Conservation (phyloP, 352 stramenopile genomes). For the Thalassiosira livingstoniorum region DNA sequence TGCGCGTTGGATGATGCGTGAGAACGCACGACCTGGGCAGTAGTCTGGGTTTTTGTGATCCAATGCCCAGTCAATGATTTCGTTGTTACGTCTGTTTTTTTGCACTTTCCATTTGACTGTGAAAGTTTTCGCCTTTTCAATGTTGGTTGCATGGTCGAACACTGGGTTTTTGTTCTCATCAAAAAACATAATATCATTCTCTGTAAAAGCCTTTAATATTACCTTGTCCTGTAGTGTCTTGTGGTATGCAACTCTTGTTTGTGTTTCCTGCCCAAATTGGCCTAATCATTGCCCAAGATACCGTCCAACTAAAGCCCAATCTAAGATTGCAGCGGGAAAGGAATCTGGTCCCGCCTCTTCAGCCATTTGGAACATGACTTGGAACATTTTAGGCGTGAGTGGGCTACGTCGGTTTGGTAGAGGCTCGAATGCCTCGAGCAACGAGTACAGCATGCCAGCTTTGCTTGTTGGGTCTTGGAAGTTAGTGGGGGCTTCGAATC, state of each 20-base stretch:
- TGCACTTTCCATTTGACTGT: conserved; percentile 19
- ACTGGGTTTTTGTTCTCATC: neutral
- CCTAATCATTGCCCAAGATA: too few relatives aligned
- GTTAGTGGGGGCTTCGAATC: neutral
- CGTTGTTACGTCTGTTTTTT: conserved; percentile 28
- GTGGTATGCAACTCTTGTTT: too few relatives aligned
- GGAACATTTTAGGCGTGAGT: neutral
- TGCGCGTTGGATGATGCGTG: neutral
- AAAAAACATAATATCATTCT: neutral
- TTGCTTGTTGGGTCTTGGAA: neutral
- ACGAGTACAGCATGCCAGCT: neutral
- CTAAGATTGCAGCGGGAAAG: too few relatives aligned
- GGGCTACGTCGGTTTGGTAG: neutral
- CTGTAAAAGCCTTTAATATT: conserved; percentile 17
- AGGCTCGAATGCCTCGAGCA: neutral
- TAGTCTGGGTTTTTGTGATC: conserved; percentile 6
- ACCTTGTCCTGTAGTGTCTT: neutral
- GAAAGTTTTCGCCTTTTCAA: neutral
- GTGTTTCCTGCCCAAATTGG: too few relatives aligned
- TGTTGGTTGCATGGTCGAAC: neutral
- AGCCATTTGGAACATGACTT: neutral
- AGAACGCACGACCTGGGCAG: conserved; percentile 5
- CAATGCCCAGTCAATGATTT: neutral
- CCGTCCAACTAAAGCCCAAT: too few relatives aligned
- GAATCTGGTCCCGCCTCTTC: too few relatives aligned